Evolutionary conservation across 768 basidiomycete species (phyloP), one percentile per base, ranked within the genome.

Genomic region (Kwoniella botswanensis): DNA sequence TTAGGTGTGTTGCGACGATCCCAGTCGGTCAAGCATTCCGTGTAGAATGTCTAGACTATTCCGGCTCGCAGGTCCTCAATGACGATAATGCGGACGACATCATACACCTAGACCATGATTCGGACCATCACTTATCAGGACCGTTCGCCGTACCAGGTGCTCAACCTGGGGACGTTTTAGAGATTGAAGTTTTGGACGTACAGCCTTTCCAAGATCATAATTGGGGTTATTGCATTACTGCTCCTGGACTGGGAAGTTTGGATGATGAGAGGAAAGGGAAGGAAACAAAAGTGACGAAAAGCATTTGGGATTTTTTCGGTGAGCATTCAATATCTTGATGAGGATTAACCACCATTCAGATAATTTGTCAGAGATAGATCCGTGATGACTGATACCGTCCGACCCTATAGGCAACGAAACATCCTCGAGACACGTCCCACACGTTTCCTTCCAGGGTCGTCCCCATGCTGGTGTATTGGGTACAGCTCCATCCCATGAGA

Each of bases 141-240:
- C 91, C 91, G 0, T 86, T 93, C 62, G 89, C 88, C 0, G 88
- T 93, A 13, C 90, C 92, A 73, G 90, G 90, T 15, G 89, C 92
- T 1, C 89, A 91, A 73, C 91, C 92, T 0, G 92, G 91, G 1
- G 91, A 93, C 78, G 91, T 90, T 63, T 86, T 93, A 3, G 89
- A 91, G 9, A 89, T 93, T 3, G 91, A 93, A 68, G 91, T 93
- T 68, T 83, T 93, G n/a, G 90, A 92, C 43, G 58, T 68, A 17
- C 29, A 29, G n/a, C 67, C 67, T 12, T 68, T 68, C 22, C 46
- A 41, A 18, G 44, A 67, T 44, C 57, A 61, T 53, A 62, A 60
- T 54, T 93, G 91, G 91, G 91, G 91, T 0, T 92, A 91, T 77
- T 91, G 90, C 13, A 64, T 64, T 90, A 7, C 84, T 91, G 18